Base-by-base conservation (phyloP, 192 early-diverging fungal species). In the Coemansia sp. region DNA sequence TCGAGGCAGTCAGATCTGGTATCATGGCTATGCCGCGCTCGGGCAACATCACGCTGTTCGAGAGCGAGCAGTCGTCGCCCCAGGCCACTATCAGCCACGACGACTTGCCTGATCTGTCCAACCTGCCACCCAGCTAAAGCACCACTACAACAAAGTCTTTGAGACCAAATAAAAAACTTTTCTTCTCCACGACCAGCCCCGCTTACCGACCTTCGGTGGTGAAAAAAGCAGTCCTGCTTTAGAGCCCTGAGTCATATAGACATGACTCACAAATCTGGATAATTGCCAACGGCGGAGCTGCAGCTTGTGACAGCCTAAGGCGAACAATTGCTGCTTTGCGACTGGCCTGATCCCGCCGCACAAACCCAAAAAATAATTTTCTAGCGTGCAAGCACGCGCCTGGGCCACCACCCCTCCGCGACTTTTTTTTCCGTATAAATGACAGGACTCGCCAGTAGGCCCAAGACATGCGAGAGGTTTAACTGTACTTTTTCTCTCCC, bases 21-120 rank as follows among this genome's bases (percentile, higher is more conserved):
- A 86, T 92, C 71, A 99, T 99, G 97, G 95, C 96, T 33, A 96
- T 99, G 92, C 95, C 96, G 31, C 89, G 97, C 27, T 92, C 92
- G 38, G 92, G 93, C 46, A 89, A 95, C 44, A 90, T 90, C 66
- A 92, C 92, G 57, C 70, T 89, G 72, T 87, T 91, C 68, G 90
- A 90, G 64, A 79, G 88, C 70, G 90, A 94, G 65, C 87, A 88
- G 63, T 84, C 73, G 38, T 86, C 90, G 64, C 89, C 92, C 29
- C 86, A 88, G 22, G 88, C 85, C 27, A 85, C 91, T 29, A 80
- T 75, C 41, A 84, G 74, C 47, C 86, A 92, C 67, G 91, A 88
- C 43, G 71, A 87, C 47, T 85, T 83, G 43, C 84, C 85, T 40
- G 77, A 71, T 87, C 91, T 89, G 38, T 92, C 93, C 44, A 89